phyloP scores from a whole-genome alignment of 1,284 basidiomycete genomes.

The Trichosporon coremiiforme region DNA sequence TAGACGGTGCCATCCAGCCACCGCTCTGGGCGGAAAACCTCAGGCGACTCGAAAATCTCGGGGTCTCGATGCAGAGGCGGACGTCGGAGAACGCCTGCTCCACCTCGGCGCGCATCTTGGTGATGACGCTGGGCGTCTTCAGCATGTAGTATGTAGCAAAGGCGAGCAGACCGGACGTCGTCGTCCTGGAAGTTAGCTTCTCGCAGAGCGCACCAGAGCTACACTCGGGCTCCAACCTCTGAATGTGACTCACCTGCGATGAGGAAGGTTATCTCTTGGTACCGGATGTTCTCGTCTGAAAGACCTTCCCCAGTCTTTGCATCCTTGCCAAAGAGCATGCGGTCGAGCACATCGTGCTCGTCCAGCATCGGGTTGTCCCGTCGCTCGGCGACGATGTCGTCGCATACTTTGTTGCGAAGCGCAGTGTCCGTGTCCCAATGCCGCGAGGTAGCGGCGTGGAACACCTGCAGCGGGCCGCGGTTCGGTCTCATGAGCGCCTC shows the following conservation, averaged over 20 bases:
- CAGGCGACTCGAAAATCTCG: constrained; percentile 59
- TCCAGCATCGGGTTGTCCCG: constrained; percentile 34
- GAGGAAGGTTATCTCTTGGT: constrained; percentile 62
- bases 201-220: not conserved
- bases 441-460: constrained; percentile 52
- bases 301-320: constrained; percentile 59
- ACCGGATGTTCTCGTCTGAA: constrained; percentile 58
- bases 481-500: not conserved
- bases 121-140: constrained; percentile 60
- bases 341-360: constrained; percentile 57
- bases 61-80: constrained; percentile 58
- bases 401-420: constrained; percentile 44
- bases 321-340: constrained; percentile 60
- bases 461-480: constrained; percentile 36
- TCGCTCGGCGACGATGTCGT: constrained; percentile 13
- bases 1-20: constrained; percentile 60
- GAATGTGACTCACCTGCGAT: constrained; percentile 48
- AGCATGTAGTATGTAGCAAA: constrained; percentile 56
- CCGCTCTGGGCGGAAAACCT: constrained; percentile 55
- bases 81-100: constrained; percentile 56
- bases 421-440: constrained; percentile 51
- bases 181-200: constrained; percentile 50
- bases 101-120: constrained; percentile 62
- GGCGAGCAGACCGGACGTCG: constrained; percentile 54
- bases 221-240: not conserved